These are phyloP conservation scores for Penicillium subrubescens DNA, from an alignment of 495 filamentous ascomycete genomes.

Conservation along the genomic window DNA sequence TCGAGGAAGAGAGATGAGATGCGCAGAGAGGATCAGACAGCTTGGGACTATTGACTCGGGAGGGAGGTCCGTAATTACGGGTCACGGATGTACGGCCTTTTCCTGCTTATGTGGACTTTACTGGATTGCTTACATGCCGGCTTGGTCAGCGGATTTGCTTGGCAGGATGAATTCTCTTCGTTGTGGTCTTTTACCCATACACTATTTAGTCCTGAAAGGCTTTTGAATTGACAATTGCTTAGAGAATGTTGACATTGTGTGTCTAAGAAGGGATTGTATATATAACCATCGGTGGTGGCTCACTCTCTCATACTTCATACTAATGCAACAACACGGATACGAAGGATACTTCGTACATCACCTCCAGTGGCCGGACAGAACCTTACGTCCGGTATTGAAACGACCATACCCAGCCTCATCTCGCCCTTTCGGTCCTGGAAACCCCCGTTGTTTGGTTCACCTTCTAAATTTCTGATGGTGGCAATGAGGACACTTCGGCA, in stretches of 20 bases:
- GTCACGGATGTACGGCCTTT: not conserved
- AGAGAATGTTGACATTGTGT: not conserved
- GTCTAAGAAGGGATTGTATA: not conserved
- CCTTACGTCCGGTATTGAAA: constrained; percentile 15
- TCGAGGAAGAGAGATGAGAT: constrained; percentile 18
- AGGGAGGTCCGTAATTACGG: constrained; percentile 15
- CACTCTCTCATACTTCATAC: not conserved
- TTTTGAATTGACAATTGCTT: not conserved
- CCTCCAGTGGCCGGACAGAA: not conserved
- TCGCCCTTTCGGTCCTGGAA: not conserved
- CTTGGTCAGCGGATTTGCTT: constrained; percentile 15
- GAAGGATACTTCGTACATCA: not conserved
- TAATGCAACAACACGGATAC: not conserved
- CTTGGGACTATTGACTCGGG: constrained; percentile 11
- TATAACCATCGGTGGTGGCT: not conserved
- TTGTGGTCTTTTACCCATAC: not conserved
- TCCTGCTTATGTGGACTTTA: constrained; percentile 1
- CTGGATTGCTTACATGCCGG: constrained; percentile 7
- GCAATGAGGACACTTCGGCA: constrained; percentile 20
- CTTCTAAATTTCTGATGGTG: constrained; percentile 31
- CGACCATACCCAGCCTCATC: constrained; percentile 2
- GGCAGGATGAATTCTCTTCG: not conserved
- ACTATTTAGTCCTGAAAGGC: not conserved
- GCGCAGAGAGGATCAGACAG: constrained; percentile 9
- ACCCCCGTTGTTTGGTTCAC: constrained; percentile 15